phyloP scores from a whole-genome alignment of 495 filamentous ascomycete genomes.

The Penicillium steckii region DNA sequence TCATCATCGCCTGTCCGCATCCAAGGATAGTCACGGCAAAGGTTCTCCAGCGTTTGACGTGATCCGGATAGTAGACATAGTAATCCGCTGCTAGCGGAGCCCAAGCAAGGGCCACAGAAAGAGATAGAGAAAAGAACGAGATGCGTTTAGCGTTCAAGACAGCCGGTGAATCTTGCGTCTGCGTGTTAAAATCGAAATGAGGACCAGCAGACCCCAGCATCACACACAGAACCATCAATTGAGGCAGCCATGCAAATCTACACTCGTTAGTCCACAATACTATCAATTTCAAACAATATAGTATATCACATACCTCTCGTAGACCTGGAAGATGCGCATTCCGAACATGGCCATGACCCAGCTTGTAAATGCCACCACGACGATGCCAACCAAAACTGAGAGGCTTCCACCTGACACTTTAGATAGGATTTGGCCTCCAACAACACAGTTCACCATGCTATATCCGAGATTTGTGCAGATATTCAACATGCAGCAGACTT shows the following conservation, averaged over 20 bases:
- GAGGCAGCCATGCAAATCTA: slow-evolving; percentile 69
- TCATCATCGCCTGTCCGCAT: slow-evolving; percentile 46
- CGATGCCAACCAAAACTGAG: slow-evolving; percentile 65
- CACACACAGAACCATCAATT: slow-evolving; percentile 62
- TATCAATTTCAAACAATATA: background rate
- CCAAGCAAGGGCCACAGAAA: slow-evolving; percentile 56
- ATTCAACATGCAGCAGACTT: slow-evolving; percentile 65
- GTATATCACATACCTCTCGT: slow-evolving; percentile 48
- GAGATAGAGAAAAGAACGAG: slow-evolving; percentile 63
- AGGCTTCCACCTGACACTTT: slow-evolving; percentile 57
- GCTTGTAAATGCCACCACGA: slow-evolving; percentile 61
- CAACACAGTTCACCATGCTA: slow-evolving; percentile 57
- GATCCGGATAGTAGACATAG: slow-evolving; percentile 56
- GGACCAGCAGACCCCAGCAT: slow-evolving; percentile 67
- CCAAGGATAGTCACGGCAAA: slow-evolving; percentile 52
- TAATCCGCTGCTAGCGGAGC: slow-evolving; percentile 54
- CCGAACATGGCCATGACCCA: slow-evolving; percentile 70
- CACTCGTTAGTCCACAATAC: background rate
- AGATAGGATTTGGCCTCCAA: slow-evolving; percentile 56
- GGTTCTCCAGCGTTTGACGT: slow-evolving; percentile 42
- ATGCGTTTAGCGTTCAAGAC: slow-evolving; percentile 57
- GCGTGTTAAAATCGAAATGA: slow-evolving; percentile 56
- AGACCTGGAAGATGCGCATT: slow-evolving; percentile 69
- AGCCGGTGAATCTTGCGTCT: slow-evolving; percentile 31
- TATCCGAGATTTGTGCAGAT: slow-evolving; percentile 71